Conservation (phyloP, 2,329 filamentous ascomycete species). For the Claviceps humidiphila region DNA sequence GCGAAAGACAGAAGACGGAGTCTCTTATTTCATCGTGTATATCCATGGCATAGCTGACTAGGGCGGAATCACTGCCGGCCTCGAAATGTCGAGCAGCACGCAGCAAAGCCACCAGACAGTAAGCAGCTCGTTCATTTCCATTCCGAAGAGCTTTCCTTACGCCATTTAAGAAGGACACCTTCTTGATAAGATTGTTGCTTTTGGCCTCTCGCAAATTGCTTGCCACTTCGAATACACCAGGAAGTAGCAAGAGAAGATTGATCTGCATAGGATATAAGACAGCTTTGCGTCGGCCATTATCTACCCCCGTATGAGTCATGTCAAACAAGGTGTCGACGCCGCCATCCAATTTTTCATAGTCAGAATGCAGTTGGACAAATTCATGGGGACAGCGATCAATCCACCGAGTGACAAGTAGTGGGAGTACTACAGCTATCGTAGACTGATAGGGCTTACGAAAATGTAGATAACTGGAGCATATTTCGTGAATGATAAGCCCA, state of each 20-base stretch:
- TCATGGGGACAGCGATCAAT: conserved; percentile 51
- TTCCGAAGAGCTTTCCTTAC: conserved; percentile 50
- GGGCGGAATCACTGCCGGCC: conserved; percentile 46
- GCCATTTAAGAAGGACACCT: conserved; percentile 50
- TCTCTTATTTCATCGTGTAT: conserved; percentile 56
- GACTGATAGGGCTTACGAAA: conserved; percentile 52
- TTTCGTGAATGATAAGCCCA: conserved; percentile 48
- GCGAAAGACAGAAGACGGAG: conserved; percentile 45
- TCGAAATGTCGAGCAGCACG: conserved; percentile 52
- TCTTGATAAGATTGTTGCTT: conserved; percentile 49
- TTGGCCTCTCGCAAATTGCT: conserved; percentile 54
- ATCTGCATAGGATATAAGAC: conserved; percentile 50
- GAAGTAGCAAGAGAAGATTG: conserved; percentile 47
- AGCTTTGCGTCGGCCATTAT: conserved; percentile 41
- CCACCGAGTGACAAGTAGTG: conserved; percentile 51
- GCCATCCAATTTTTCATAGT: conserved; percentile 48
- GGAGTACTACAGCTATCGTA: conserved; percentile 47
- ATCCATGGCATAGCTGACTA: conserved; percentile 55
- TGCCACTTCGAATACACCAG: conserved; percentile 57
- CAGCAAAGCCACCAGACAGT: conserved; percentile 49
- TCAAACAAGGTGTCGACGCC: conserved; percentile 56
- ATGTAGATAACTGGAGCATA: conserved; percentile 54
- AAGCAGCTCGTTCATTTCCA: conserved; percentile 53
- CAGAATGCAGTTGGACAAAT: conserved; percentile 49
- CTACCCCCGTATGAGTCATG: conserved; percentile 49